Evolutionary conservation across 805 yeast genomes (phyloP).

Genomic region (Ogataea nitratoaversa): DNA sequence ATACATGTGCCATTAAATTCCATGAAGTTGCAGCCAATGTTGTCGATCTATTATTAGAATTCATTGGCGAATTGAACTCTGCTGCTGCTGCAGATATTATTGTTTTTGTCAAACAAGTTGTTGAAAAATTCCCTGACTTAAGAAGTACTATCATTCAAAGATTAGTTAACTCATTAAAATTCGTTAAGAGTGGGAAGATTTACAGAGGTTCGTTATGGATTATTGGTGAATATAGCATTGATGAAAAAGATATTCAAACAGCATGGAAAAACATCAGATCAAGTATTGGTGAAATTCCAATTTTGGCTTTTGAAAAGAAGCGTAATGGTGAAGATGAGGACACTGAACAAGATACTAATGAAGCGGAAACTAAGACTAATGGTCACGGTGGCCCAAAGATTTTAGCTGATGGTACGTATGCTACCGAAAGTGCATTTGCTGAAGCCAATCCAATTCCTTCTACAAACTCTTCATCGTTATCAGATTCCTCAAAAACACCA

Average conservation of each 20-base stretch:
- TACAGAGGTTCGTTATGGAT: conserved; percentile 95
- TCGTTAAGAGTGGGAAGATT: conserved; percentile 81
- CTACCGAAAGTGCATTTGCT: conserved; percentile 83
- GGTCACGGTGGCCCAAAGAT: conserved; percentile 66
- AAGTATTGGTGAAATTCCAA: conserved; percentile 88
- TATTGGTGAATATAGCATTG: conserved; percentile 83
- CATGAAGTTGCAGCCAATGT: conserved; percentile 90
- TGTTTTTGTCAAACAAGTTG: conserved; percentile 88
- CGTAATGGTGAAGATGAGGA: conserved; percentile 22
- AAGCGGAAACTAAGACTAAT: conserved; percentile 17
- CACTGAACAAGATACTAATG: conserved; percentile 26
- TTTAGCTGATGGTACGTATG: conserved; percentile 98
- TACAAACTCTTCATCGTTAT: conserved; percentile 28
- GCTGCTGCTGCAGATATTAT: conserved; percentile 86
- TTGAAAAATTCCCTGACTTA: conserved; percentile 83
- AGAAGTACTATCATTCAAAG: conserved; percentile 61
- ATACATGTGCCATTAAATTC: conserved; percentile 80
- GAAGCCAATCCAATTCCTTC: conserved; percentile 28
- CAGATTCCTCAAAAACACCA: conserved; percentile 46
- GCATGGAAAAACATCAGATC: conserved; percentile 86
- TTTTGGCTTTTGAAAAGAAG: conserved; percentile 66
- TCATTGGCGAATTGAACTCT: conserved; percentile 79
- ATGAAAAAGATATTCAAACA: conserved; percentile 65
- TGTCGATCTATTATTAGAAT: conserved; percentile 81
- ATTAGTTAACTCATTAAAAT: conserved; percentile 57